Evolutionary conservation across 2,329 filamentous ascomycete species (phyloP).

Genomic region (Orbilia brochopaga): DNA sequence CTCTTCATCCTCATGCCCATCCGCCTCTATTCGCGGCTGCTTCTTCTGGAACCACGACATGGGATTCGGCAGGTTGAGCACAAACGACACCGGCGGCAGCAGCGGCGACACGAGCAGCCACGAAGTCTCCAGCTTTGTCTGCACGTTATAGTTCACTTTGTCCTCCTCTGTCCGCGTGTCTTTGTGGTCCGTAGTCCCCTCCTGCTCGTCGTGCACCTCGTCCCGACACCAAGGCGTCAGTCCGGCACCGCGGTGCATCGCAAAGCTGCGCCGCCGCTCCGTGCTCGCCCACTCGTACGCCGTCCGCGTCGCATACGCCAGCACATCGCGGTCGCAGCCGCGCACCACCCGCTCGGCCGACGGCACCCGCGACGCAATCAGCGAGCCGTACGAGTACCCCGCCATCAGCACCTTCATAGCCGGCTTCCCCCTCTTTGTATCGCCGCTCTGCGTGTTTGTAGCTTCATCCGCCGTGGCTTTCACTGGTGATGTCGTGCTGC

Average conservation of each 20-base stretch:
- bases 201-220: background rate
- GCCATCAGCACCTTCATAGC: slow-evolving; percentile 65
- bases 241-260: slow-evolving; percentile 30
- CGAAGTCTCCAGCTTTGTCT: slow-evolving; percentile 18
- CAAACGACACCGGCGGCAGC: slow-evolving; percentile 61
- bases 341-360: slow-evolving; percentile 58
- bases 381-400: slow-evolving; percentile 89
- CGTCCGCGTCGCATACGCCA: slow-evolving; percentile 42
- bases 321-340: slow-evolving; percentile 59
- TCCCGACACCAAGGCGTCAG: slow-evolving; percentile 22
- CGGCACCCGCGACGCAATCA: slow-evolving; percentile 77
- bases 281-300: slow-evolving; percentile 48
- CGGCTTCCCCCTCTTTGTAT: slow-evolving; percentile 15
- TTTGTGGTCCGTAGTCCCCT: background rate
- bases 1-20: slow-evolving; percentile 3
- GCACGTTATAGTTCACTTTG: slow-evolving; percentile 36
- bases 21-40: slow-evolving; percentile 45
- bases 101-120: slow-evolving; percentile 49
- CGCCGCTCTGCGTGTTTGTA: slow-evolving; percentile 5
- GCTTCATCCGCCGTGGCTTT: slow-evolving; percentile 55
- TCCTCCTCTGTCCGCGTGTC: slow-evolving; percentile 3
- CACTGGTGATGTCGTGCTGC: slow-evolving; percentile 61
- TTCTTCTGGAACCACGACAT: slow-evolving; percentile 19
- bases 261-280: slow-evolving; percentile 47
- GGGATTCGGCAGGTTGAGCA: slow-evolving; percentile 43